These are phyloP conservation scores for Myxozyma monticola DNA, from an alignment of 805 yeast species.

Conservation along the genomic window DNA sequence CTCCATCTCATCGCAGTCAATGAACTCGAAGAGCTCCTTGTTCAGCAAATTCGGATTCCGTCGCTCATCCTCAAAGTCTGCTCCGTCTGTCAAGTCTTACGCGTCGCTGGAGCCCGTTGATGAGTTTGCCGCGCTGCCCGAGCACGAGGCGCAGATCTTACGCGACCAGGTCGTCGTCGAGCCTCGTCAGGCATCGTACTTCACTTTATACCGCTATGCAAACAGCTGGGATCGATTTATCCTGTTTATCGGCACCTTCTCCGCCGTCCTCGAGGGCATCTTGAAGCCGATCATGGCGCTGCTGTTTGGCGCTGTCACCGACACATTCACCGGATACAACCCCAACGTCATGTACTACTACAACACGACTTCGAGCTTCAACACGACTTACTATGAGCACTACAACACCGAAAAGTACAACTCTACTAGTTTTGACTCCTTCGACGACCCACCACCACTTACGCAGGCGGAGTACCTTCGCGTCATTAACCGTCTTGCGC, in stretches of 20 bases:
- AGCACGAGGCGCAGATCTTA: constrained; percentile 39
- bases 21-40: constrained; percentile 6
- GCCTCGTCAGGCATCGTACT: constrained; percentile 32
- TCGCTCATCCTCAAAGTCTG: background rate
- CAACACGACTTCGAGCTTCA: constrained; percentile 33
- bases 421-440: background rate
- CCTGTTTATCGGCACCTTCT: constrained; percentile 37
- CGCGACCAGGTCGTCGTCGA: constrained; percentile 38
- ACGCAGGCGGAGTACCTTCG: constrained; percentile 21
- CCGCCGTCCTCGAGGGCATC: constrained; percentile 43
- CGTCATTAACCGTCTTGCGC: constrained; percentile 15
- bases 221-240: constrained; percentile 35
- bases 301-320: constrained; percentile 44
- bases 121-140: constrained; percentile 34
- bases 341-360: constrained; percentile 15
- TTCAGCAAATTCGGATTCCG: constrained; percentile 13
- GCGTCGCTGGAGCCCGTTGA: constrained; percentile 19
- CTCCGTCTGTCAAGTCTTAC: constrained; percentile 17
- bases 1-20: constrained; percentile 10
- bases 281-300: constrained; percentile 39
- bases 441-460: background rate
- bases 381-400: constrained; percentile 9
- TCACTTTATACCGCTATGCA: constrained; percentile 40
- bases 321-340: constrained; percentile 37
- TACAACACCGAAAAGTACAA: constrained; percentile 20